Evolutionary conservation across 2,329 filamentous ascomycete species (phyloP).

Genomic region (Fusarium guadeloupense): DNA sequence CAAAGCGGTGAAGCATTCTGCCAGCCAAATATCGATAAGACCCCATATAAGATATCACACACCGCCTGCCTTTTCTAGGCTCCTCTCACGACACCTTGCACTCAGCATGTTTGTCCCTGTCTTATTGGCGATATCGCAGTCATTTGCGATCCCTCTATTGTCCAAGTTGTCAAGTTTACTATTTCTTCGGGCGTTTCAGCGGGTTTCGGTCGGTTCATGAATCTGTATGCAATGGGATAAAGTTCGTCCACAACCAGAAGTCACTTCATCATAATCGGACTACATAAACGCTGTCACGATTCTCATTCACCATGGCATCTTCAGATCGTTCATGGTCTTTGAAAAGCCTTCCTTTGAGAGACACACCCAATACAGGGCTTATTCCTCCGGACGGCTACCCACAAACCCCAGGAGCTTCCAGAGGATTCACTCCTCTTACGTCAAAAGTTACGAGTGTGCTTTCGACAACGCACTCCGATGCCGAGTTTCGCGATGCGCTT

Average conservation of each 20-base stretch:
- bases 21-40: conserved; percentile 39
- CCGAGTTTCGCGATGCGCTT: conserved; percentile 88
- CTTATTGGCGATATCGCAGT: conserved; percentile 6
- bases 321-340: conserved; percentile 33
- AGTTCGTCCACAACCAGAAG: neutral
- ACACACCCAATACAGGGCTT: conserved; percentile 56
- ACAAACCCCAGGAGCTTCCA: conserved; percentile 71
- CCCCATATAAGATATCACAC: conserved; percentile 5
- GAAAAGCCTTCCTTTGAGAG: conserved; percentile 35
- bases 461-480: conserved; percentile 90
- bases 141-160: neutral
- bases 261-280: neutral
- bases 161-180: neutral
- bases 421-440: conserved; percentile 72
- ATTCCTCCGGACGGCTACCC: conserved; percentile 84
- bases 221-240: conserved; percentile 16
- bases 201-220: neutral
- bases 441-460: conserved; percentile 86
- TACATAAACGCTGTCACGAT: neutral
- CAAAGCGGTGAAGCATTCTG: conserved; percentile 42
- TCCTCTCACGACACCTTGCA: conserved; percentile 41
- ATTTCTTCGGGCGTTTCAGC: neutral
- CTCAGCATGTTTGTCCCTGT: conserved; percentile 5
- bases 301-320: conserved; percentile 24
- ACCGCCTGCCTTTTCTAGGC: conserved; percentile 40